Conservation (phyloP, 2,329 filamentous ascomycete species). For the Sclerotinia borealis region DNA sequence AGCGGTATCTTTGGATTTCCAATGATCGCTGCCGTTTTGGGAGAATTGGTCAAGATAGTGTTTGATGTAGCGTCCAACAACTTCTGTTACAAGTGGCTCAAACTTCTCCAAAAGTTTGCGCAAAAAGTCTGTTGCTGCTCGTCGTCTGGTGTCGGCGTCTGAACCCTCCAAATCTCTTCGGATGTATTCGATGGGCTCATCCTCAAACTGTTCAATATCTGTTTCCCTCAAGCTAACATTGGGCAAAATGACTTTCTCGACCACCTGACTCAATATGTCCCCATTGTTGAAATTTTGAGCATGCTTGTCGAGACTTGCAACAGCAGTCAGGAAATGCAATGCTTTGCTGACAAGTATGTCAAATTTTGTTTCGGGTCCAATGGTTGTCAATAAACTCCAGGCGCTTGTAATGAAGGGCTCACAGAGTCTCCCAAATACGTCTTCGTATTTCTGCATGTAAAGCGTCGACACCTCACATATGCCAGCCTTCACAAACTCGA, state of each 20-base stretch:
- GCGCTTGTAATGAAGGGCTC: slow-evolving; percentile 81
- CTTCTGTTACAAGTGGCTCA: slow-evolving; percentile 73
- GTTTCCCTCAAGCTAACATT: slow-evolving; percentile 89
- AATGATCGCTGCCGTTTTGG: slow-evolving; percentile 63
- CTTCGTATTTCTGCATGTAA: slow-evolving; percentile 91
- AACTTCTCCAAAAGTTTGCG: slow-evolving; percentile 85
- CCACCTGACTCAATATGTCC: slow-evolving; percentile 73
- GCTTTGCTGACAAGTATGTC: slow-evolving; percentile 93
- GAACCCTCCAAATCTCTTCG: slow-evolving; percentile 91
- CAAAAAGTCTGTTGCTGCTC: slow-evolving; percentile 92
- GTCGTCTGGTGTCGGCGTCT: slow-evolving; percentile 85
- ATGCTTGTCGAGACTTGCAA: slow-evolving; percentile 72
- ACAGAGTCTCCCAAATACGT: slow-evolving; percentile 78
- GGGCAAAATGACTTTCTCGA: slow-evolving; percentile 92
- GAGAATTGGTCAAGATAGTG: slow-evolving; percentile 74
- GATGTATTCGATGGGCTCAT: slow-evolving; percentile 98
- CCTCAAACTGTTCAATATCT: slow-evolving; percentile 92
- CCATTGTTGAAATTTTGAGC: slow-evolving; percentile 81
- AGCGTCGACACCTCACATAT: slow-evolving; percentile 89
- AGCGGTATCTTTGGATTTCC: slow-evolving; percentile 98
- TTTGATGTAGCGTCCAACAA: slow-evolving; percentile 82
- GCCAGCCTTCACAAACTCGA: slow-evolving; percentile 85
- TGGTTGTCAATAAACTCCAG: slow-evolving; percentile 84
- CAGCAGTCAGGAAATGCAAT: slow-evolving; percentile 86
- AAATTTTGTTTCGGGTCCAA: slow-evolving; percentile 84